Evolutionary conservation across 2,329 filamentous ascomycete genomes (phyloP), one percentile per base, ranked within the genome.

Genomic region (Plenodomus tracheiphilus): DNA sequence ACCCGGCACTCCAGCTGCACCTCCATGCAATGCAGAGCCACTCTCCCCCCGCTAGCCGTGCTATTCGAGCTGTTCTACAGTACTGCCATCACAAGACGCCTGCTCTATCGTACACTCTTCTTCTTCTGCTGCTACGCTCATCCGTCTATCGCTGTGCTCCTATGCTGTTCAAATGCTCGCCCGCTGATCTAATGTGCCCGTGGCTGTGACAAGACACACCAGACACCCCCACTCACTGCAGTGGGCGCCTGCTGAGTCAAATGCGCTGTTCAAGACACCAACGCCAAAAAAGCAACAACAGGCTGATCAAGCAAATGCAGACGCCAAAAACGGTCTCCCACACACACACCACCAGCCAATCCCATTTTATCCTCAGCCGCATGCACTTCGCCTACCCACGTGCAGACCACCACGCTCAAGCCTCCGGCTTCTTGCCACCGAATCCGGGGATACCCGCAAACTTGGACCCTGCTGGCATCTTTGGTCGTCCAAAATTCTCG

Each of bases 401-500:
- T 45, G 43, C 46, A 38, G 40, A 41, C 28, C 41, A 37, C 22
- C 17, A 49, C 35, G 16, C 16, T 66, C 54, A 70, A 40, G 54
- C 58, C 53, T 60, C 61, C 46, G 59, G 46, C 51, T 66, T 66
- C 51, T 66, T 66, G 11, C 64, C 65, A 41, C 69, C 68, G 44
- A 73, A 70, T 39, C 69, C 70, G 44, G 69, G 68, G 22, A 73
- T 69, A 21, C 70, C 70, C 22, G 58, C 59, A 51, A 64, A 73
- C 45, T 56, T 62, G 46, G 64, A 53, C 39, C 69, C 70, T 11
- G 72, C 64, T 28, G 80, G 80, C 43, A 89, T 68, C 73, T 83
- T 85, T 51, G 88, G 76, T 60, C 85, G 84, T 53, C 93, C 93
- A 78, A 97, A 97, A 70, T 95, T 89, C 76, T 94, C 87, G 69